Base-by-base conservation (phyloP, 495 filamentous ascomycete species). In the Trichocladium antarcticum region DNA sequence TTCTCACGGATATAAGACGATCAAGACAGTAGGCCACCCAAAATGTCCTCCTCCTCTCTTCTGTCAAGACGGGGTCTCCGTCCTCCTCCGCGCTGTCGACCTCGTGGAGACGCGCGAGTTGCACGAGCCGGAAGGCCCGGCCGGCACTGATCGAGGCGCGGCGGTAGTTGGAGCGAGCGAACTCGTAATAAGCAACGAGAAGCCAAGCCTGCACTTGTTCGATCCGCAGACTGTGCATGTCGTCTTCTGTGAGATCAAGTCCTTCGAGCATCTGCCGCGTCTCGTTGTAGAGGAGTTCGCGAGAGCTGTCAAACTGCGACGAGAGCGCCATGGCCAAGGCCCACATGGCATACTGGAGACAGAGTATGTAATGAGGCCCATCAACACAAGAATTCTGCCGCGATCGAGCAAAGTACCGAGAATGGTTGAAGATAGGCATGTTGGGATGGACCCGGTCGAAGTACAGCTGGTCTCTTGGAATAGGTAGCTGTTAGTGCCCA, bases 11-110 rank as follows among this genome's bases (percentile, higher is more conserved):
- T 42, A 74, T 67, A 20, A 78, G 68, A 0, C 71, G 66, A 54
- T 80, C 77, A 10, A 80, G 63, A 21, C 64, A 69, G 40, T 75
- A 79, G 0, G 76, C 74, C 38, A 78, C 63, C 77, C 77, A 80
- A 43, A 79, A 78, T 0, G 71, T 71, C 29, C 76, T 64, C 34
- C 76, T 57, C 49, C 69, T 67, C 49, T 78, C 74, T 47, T 80
- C 76, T 1, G 60, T 54, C 21, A 57, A 52, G 15, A 67, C 47
- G 15, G 50, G 44, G 27, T 68, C 62, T 4, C 55, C 61, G 0
- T 45, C 56, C 17, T 50, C 49, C 7, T 59, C 67, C 0, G 57
- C 58, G 12, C 53, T 59, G 45, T 80, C 76, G 5, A 78, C 47
- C 37, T 76, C 73, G 43, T 76, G 67, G 7, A 79, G 56, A 8